Evolutionary conservation across 495 filamentous ascomycete genomes (phyloP).

Genomic region (Eremomyces bilateralis): DNA sequence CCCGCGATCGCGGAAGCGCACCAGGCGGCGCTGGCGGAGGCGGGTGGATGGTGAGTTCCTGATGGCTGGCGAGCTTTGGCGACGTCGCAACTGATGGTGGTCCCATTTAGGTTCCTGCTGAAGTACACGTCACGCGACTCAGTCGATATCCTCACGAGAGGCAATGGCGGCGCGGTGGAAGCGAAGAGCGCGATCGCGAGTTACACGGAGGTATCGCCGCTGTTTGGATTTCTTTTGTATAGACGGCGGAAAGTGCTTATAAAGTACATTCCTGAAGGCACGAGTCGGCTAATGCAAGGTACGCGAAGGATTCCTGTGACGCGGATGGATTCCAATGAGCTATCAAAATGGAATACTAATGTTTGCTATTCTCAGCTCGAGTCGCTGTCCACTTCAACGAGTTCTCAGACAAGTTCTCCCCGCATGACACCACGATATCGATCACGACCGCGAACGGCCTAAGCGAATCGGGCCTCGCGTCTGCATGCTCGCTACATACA

Average conservation of each 20-base stretch:
- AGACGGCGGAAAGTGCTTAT: slow-evolving; percentile 75
- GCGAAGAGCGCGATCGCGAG: slow-evolving; percentile 52
- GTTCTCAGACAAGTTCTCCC: slow-evolving; percentile 64
- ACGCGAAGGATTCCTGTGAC: slow-evolving; percentile 9
- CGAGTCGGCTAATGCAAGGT: slow-evolving; percentile 85
- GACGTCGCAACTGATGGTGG: slow-evolving; percentile 2
- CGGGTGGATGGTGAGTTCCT: slow-evolving; percentile 76
- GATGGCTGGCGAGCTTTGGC: not conserved
- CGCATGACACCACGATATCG: slow-evolving; percentile 63
- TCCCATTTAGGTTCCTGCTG: slow-evolving; percentile 64
- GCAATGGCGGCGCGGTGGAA: slow-evolving; percentile 68
- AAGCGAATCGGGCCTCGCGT: slow-evolving; percentile 67
- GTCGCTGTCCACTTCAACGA: slow-evolving; percentile 86
- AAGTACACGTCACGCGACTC: slow-evolving; percentile 83
- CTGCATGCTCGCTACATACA: slow-evolving; percentile 75
- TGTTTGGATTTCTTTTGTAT: slow-evolving; percentile 85
- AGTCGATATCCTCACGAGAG: slow-evolving; percentile 54
- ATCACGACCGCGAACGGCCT: slow-evolving; percentile 56
- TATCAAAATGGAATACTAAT: too few relatives aligned
- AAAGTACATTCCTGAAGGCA: slow-evolving; percentile 76
- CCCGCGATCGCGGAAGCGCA: slow-evolving; percentile 63
- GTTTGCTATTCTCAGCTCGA: slow-evolving; percentile 40
- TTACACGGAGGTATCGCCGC: slow-evolving; percentile 63
- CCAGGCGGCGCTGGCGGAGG: slow-evolving; percentile 55
- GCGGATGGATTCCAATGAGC: slow-evolving; percentile 1